These are phyloP conservation scores for Aspergillus felis DNA, from an alignment of 2,329 filamentous ascomycete species.

Conservation along the genomic window DNA sequence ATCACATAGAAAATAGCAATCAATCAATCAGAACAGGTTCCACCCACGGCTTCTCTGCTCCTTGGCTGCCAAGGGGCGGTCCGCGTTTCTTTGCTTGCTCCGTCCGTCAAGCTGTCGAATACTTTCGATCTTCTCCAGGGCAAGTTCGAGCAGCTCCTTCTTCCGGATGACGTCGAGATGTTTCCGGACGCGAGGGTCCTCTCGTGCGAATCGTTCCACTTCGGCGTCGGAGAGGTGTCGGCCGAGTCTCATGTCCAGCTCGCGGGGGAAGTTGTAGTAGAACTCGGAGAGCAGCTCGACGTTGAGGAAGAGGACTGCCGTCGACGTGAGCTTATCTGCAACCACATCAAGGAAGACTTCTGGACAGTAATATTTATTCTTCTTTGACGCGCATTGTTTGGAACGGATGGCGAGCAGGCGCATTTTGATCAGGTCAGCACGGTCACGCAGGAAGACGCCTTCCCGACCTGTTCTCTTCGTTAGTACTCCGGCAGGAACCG, in stretches of 20 bases:
- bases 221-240: conserved; percentile 73
- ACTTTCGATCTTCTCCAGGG: conserved; percentile 93
- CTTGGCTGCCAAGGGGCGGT: conserved; percentile 33
- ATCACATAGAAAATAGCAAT: background rate
- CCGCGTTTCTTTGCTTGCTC: conserved; percentile 53
- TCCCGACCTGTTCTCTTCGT: conserved; percentile 64
- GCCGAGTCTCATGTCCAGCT: conserved; percentile 82
- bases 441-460: conserved; percentile 88
- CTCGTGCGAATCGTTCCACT: conserved; percentile 84
- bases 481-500: background rate
- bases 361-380: conserved; percentile 95
- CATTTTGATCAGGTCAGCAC: conserved; percentile 86
- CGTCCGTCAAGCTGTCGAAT: conserved; percentile 77
- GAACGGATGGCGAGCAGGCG: conserved; percentile 83
- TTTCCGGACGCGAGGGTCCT: conserved; percentile 83
- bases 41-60: conserved; percentile 39
- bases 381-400: conserved; percentile 75
- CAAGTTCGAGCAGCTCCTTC: conserved; percentile 89
- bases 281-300: conserved; percentile 96
- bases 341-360: conserved; percentile 98
- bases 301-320: conserved; percentile 93
- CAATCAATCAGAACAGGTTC: conserved; percentile 40
- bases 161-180: conserved; percentile 89
- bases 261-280: conserved; percentile 94
- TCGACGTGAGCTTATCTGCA: conserved; percentile 88